phyloP scores from a whole-genome alignment of 306 rosid species.

The Crotalaria pallida region DNA sequence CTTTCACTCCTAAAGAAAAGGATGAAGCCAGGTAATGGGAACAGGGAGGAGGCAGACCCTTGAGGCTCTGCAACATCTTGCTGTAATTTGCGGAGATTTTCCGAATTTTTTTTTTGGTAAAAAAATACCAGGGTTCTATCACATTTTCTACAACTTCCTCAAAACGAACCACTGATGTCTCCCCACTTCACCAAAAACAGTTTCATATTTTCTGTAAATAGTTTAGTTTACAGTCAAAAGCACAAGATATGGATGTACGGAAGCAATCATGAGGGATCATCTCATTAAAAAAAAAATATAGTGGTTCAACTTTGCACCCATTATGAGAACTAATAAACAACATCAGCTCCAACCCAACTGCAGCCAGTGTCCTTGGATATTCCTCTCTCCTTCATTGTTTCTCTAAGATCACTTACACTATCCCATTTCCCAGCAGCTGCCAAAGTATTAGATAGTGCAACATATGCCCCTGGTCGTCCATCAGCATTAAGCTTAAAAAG shows the following conservation, averaged over 20 bases:
- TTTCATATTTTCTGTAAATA: background rate
- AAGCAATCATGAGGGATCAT: conserved; percentile 1
- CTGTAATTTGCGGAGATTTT: too few species aligned
- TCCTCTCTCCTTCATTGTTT: conserved; percentile 65
- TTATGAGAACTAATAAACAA: conserved; percentile 23
- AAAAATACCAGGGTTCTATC: too few species aligned
- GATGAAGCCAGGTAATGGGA: too few species aligned
- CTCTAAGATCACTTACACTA: conserved; percentile 76
- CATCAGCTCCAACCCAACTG: conserved; percentile 71
- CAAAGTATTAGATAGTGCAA: conserved; percentile 65
- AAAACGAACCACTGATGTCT: too few species aligned
- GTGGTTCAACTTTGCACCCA: background rate
- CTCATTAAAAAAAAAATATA: background rate
- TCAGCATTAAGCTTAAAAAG: conserved; percentile 48
- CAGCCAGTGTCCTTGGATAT: conserved; percentile 59
- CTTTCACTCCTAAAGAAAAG: too few species aligned
- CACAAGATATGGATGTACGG: background rate
- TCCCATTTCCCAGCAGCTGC: conserved; percentile 94
- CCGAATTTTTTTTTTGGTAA: too few species aligned
- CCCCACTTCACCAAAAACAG: background rate
- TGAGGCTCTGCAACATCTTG: too few species aligned
- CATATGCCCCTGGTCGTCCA: conserved; percentile 57
- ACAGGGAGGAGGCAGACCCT: too few species aligned
- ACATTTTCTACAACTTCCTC: too few species aligned
- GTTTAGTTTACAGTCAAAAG: background rate